Evolutionary conservation across 1,284 basidiomycete species (phyloP), one percentile per base, ranked within the genome.

Genomic region (Dichomitus squalens): DNA sequence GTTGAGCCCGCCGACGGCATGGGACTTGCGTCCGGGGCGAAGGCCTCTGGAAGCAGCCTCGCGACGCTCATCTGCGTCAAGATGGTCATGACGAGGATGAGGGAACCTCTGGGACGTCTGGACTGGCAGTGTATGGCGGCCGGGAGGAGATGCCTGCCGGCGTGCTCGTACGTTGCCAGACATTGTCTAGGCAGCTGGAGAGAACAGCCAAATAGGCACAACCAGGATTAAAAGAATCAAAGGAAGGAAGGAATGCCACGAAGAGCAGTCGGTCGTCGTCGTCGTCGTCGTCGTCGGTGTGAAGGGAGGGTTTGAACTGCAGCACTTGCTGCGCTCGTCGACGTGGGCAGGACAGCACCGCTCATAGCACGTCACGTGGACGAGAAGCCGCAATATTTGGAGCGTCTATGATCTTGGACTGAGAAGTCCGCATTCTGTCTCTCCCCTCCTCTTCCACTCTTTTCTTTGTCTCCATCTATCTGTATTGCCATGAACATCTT

Each of bases 31-130:
- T 23, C 78, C 75, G n/a, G 86, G 85, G 6, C 75, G 75, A 53
- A 82, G 81, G 0, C 87, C 87, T 61, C 82, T 83, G 7, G 88
- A 82, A 1, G 87, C 89, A 38, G 85, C 84, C 21, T 83, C 85
- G 64, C 86, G 78, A 53, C 87, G 80, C 66, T 83, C 81, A 72
- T 92, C 90, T 27, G 90, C 89, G 69, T 89, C 87, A 16, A 90
- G 71, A 70, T 84, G 81, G 64, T 84, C 84, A 57, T 84, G 79
- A 61, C 80, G 75, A 20, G 80, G 73, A 67, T 85, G 63, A 73
- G 87, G 87, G 75, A 87, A 88, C 66, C 84, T 76, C 65, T 82
- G 81, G 51, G 77, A 68, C 61, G 59, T 49, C 21, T 76, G 74
- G 58, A 73, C 65, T 40, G 73, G 64, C 59, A 79, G 73, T 29